Conservation (phyloP, 2,329 filamentous ascomycete genomes). For the Diaporthe citriasiana region DNA sequence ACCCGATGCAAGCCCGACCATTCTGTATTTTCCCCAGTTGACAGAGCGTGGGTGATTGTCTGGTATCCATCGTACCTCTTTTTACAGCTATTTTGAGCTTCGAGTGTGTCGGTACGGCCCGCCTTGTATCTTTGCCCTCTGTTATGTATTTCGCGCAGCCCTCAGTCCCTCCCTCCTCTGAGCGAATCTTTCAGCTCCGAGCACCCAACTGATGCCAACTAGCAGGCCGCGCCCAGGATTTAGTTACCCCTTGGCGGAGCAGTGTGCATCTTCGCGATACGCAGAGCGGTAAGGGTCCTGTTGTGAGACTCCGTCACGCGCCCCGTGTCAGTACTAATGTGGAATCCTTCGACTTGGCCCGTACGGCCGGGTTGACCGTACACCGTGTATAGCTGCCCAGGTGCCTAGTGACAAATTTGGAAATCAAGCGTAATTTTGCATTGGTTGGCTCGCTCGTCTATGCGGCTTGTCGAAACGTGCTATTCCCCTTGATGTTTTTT, state of each 20-base stretch:
- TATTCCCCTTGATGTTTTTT: not conserved
- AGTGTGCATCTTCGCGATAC: slow-evolving; percentile 1
- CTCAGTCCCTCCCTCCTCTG: not conserved
- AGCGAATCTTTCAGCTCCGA: not conserved
- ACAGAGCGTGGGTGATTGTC: not conserved
- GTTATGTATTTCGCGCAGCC: not conserved
- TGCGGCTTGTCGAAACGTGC: not conserved
- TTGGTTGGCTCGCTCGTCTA: not conserved
- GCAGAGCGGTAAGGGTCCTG: slow-evolving; percentile 14
- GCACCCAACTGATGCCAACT: not conserved
- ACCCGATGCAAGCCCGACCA: slow-evolving; percentile 10
- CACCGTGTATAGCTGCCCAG: not conserved
- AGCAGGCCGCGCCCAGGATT: slow-evolving; percentile 5
- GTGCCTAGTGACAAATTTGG: not conserved
- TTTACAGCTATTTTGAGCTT: not conserved
- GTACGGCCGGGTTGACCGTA: not conserved
- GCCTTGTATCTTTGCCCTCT: slow-evolving; percentile 11
- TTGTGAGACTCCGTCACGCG: slow-evolving; percentile 26
- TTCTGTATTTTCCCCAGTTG: not conserved
- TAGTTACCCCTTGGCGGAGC: slow-evolving; percentile 5
- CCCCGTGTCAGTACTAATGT: not conserved
- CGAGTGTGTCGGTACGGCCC: slow-evolving; percentile 21
- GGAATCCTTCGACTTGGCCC: slow-evolving; percentile 27
- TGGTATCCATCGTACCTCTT: too few species aligned
- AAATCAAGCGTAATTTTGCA: not conserved